Evolutionary conservation across 139 green algal genomes (phyloP).

Genomic region (Picochlorum sp.): DNA sequence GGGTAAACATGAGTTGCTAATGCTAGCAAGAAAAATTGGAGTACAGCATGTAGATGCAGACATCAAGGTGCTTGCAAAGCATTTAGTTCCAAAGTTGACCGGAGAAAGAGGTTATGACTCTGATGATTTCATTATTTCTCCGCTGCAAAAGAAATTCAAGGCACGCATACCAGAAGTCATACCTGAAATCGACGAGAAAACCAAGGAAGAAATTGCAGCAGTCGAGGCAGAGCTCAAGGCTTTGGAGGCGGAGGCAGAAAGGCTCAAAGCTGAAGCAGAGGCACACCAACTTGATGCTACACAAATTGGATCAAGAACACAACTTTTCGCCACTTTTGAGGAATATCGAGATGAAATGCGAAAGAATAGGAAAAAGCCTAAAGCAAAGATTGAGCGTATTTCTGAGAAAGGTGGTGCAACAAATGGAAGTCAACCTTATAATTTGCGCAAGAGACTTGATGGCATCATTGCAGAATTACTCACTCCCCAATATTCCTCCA

Average conservation of each 20-base stretch:
- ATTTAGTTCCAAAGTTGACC: neutral
- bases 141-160: neutral
- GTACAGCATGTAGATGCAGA: slow-evolving; percentile 9
- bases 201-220: neutral
- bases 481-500: slow-evolving; percentile 15
- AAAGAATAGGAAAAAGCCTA: slow-evolving; percentile 3
- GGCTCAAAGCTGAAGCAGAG: neutral
- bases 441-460: neutral
- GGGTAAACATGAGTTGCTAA: neutral
- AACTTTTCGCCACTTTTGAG: neutral
- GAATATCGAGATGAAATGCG: neutral
- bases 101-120: neutral
- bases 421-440: no score
- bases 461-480: slow-evolving; percentile 5
- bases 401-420: neutral
- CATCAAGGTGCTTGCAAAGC: slow-evolving; percentile 7
- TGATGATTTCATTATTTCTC: neutral
- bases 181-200: slow-evolving; percentile 8
- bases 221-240: neutral
- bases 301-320: neutral
- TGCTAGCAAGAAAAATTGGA: neutral
- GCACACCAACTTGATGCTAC: neutral
- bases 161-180: neutral
- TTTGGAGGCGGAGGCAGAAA: neutral
- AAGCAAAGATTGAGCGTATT: neutral